Percentiles rank a stretch among this genome's conserved stretches.
These are phyloP conservation scores for Raffaelea arxii DNA, from an alignment of 2,329 filamentous ascomycete genomes.

Conservation along the genomic window DNA sequence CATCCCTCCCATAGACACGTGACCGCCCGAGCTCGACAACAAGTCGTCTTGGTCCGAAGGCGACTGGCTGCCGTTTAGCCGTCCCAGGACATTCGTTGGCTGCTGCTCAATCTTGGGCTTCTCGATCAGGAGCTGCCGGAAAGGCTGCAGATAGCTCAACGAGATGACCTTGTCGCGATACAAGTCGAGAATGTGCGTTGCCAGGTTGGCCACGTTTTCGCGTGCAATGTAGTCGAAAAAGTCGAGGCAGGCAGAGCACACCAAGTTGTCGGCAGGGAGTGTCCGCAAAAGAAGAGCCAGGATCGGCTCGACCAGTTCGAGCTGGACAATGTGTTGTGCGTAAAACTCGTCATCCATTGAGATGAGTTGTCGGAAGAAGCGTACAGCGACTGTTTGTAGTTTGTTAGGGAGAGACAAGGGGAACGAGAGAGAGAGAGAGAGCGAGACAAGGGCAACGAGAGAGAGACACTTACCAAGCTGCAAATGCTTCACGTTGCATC, in stretches of 20 bases:
- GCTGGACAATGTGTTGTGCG: constrained; percentile 71
- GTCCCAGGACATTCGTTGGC: not conserved
- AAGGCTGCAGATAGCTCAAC: constrained; percentile 78
- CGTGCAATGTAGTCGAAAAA: constrained; percentile 85
- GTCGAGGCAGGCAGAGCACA: constrained; percentile 89
- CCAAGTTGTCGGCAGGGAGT: constrained; percentile 83
- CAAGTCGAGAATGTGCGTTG: constrained; percentile 75
- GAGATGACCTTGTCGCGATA: constrained; percentile 67
- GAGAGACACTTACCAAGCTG: constrained; percentile 61
- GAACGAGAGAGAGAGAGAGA: not conserved
- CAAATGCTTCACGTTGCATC: constrained; percentile 80
- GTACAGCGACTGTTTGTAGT: constrained; percentile 59
- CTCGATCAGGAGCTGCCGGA: constrained; percentile 55
- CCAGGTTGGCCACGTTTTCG: constrained; percentile 70
- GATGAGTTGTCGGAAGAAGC: constrained; percentile 85
- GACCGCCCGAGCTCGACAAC: not conserved
- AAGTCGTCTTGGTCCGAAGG: not conserved
- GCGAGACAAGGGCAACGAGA: not conserved
- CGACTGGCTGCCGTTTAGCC: not conserved
- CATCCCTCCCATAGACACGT: constrained; percentile 1
- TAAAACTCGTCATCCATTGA: constrained; percentile 87
- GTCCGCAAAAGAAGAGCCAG: constrained; percentile 75
- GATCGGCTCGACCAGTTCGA: constrained; percentile 73
- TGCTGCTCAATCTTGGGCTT: constrained; percentile 1
- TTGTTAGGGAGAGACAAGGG: not conserved